A percentile compares a stretch with the other conserved stretches of the same genome.
Conservation (phyloP, 345 rosid species). For the Abelmoschus esculentus region DNA sequence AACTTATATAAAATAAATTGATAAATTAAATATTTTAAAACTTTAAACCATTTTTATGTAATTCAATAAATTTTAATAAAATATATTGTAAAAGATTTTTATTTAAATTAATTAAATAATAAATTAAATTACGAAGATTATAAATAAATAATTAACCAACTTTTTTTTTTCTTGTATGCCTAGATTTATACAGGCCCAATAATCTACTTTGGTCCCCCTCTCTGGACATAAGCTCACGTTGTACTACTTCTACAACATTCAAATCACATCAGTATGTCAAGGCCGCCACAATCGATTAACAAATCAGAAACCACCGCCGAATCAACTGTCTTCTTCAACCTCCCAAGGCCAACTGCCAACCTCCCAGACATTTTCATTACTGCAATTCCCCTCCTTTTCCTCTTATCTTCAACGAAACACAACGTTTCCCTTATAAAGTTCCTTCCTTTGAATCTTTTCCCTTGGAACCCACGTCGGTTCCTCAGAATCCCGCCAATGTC, state of each 20-base stretch:
- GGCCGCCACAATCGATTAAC: not conserved
- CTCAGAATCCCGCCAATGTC: constrained; percentile 42
- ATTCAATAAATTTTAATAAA: too few relatives aligned
- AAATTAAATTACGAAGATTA: too few relatives aligned
- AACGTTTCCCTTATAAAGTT: constrained; percentile 2
- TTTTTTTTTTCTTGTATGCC: too few relatives aligned
- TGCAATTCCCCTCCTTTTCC: constrained; percentile 28
- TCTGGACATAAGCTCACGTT: not conserved
- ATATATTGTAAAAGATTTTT: too few relatives aligned
- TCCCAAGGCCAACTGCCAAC: not conserved
- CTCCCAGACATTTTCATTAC: constrained; percentile 42
- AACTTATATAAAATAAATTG: too few relatives aligned
- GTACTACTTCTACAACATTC: not conserved
- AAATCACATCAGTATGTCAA: not conserved
- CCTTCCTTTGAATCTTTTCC: constrained; percentile 19
- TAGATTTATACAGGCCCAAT: too few relatives aligned
- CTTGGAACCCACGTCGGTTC: constrained; percentile 38
- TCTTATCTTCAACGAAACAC: constrained; percentile 34
- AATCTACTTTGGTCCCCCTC: too few relatives aligned
- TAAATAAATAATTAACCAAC: too few relatives aligned
- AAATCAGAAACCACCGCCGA: not conserved
- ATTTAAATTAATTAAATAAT: too few relatives aligned
- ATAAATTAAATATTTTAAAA: too few relatives aligned
- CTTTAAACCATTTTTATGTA: too few relatives aligned
- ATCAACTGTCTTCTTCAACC: not conserved